Percentiles rank a stretch among this genome's conserved stretches.
Conservation (phyloP, 352 stramenopile genomes). For the Aphanomyces stellatus region DNA sequence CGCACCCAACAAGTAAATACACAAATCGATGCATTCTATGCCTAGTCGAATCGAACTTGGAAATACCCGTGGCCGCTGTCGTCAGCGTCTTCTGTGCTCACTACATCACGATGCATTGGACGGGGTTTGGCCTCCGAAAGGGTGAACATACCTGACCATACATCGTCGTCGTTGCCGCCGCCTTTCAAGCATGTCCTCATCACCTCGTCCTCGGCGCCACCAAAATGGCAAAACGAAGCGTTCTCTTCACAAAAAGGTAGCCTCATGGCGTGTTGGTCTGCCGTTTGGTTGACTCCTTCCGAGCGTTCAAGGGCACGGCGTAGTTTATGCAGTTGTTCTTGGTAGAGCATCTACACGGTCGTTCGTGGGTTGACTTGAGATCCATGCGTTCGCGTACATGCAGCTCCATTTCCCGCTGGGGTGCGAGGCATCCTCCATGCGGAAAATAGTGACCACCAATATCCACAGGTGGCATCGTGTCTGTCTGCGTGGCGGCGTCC, state of each 20-base stretch:
- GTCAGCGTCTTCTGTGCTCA: no score
- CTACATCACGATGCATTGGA: no score
- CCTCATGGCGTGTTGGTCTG: no score
- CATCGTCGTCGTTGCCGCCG: neutral
- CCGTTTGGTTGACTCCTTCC: neutral
- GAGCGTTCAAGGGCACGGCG: neutral
- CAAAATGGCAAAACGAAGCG: neutral
- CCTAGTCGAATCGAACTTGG: neutral
- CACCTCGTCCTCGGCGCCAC: neutral
- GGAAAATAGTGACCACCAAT: no score
- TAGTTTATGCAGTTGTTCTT: conserved; percentile 16
- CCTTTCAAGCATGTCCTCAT: no score
- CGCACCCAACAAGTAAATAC: no score
- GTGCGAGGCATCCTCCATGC: no score
- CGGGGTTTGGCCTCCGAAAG: no score
- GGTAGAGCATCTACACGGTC: conserved; percentile 12
- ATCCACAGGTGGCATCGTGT: no score
- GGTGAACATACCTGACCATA: no score
- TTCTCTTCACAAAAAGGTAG: no score
- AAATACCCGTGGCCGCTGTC: no score
- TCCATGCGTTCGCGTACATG: conserved; percentile 25
- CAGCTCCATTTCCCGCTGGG: conserved; percentile 37
- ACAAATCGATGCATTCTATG: neutral
- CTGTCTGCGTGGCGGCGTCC: conserved; percentile 9
- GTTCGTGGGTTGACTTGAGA: neutral